Base-by-base conservation (phyloP, 1,284 basidiomycete genomes). In the Ceratobasidium sp. region DNA sequence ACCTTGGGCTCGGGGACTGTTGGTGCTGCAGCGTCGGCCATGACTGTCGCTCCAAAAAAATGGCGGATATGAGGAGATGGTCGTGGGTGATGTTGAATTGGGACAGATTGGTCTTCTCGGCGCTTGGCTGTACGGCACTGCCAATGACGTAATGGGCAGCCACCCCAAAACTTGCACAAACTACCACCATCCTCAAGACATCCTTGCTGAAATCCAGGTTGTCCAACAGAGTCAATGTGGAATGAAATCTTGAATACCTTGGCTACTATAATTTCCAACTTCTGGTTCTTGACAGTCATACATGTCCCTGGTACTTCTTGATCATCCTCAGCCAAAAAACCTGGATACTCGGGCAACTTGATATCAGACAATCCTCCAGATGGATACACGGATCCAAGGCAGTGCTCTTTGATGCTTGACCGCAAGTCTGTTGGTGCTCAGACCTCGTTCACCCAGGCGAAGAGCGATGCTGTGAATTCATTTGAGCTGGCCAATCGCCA, bases 1-100 rank as follows among this genome's bases (percentile, higher is more conserved):
- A 73, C 74, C 64, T 73, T 74, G 26, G 72, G 61, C 23, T 60
- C 45, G 64, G 46, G 72, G 9, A 23, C 28, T 60, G 52, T 32
- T 6, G 30, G 30, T 64, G 46, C 28, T 46, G 43, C 46, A 14
- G 34, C 6, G 36, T 52, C 62, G n/a, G 50, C 50, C 62, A 53
- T 67, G 21, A 28, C 55, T 21, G 55, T 39, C 18, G 28, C 21
- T 58, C 39, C 21, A 45, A 12, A 43, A 45, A 46, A 16, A 23
- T 28, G 43, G 23, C 34, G 48, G 23, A 9, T 55, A 55, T 4
- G 50, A 34, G 14, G 32, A 26, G 55, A 41, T 58, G 55, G 55
- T 53, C 23, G 55, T 58, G 55, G 55, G 36, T 16, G 55, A n/a
- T 36, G 55, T 36, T 36, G 55, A 41, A 58, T 36, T 34, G 4